A percentile compares a stretch with the other conserved stretches of the same genome.
Evolutionary conservation across 768 basidiomycete species (phyloP).

Genomic region (Russula olivacea): DNA sequence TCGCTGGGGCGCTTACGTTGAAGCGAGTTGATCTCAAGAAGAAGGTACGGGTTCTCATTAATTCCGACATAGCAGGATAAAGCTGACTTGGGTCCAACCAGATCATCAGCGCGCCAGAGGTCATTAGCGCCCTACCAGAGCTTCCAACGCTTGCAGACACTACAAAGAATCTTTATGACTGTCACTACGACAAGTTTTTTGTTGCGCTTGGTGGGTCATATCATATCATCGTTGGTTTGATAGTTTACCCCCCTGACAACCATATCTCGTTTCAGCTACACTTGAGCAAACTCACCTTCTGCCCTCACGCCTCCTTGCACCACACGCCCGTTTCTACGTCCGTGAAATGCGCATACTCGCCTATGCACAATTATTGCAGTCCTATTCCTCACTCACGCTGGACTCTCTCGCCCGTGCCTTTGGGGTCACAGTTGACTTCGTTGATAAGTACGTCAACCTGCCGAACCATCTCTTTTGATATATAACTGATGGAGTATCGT

Average conservation of each 20-base stretch:
- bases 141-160: constrained; percentile 78
- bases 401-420: constrained; percentile 82
- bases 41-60: constrained; percentile 48
- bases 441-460: constrained; percentile 62
- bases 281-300: constrained; percentile 84
- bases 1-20: constrained; percentile 70
- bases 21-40: constrained; percentile 86
- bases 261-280: constrained; percentile 46
- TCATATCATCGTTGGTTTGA: background rate
- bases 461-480: constrained; percentile 4
- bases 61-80: background rate
- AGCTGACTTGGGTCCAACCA: constrained; percentile 30
- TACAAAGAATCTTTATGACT: constrained; percentile 83
- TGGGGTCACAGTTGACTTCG: constrained; percentile 81
- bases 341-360: constrained; percentile 96
- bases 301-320: constrained; percentile 80
- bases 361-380: constrained; percentile 87
- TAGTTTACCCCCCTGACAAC: constrained; percentile 1
- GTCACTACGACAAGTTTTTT: constrained; percentile 94
- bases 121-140: constrained; percentile 76
- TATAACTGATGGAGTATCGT: constrained; percentile 1
- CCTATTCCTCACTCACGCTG: constrained; percentile 83
- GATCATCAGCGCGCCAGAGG: constrained; percentile 85
- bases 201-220: constrained; percentile 62
- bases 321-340: constrained; percentile 84